phyloP scores from a whole-genome alignment of 176 grass and related monocot species.

The Musa acuminata region DNA sequence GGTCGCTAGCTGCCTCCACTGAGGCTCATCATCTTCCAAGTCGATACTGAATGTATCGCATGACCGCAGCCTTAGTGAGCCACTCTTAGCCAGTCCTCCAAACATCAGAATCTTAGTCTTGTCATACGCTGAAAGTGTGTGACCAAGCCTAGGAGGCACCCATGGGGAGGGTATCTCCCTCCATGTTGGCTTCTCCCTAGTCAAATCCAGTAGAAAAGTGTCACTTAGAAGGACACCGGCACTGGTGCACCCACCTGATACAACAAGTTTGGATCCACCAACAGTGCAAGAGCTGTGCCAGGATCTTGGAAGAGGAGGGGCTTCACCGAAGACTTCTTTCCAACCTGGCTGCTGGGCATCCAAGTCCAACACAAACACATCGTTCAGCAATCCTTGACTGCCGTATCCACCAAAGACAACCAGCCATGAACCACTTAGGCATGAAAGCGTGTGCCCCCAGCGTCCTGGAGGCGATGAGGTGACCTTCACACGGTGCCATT shows the following conservation, averaged over 20 bases:
- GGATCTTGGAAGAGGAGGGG: conserved; percentile 66
- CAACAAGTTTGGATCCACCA: conserved; percentile 82
- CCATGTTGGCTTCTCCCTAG: conserved; percentile 73
- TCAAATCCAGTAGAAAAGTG: conserved; percentile 77
- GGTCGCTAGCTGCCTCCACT: conserved; percentile 61
- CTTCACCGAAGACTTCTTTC: conserved; percentile 52
- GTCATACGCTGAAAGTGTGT: conserved; percentile 65
- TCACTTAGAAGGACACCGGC: conserved; percentile 81
- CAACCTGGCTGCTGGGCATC: conserved; percentile 83
- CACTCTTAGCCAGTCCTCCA: conserved; percentile 77
- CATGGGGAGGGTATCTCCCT: conserved; percentile 63
- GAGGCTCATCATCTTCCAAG: conserved; percentile 53
- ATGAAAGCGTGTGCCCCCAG: conserved; percentile 91
- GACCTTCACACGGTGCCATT: conserved; percentile 81
- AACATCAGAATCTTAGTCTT: conserved; percentile 89
- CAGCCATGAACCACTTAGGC: conserved; percentile 84
- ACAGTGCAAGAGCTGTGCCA: conserved; percentile 97
- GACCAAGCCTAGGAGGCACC: conserved; percentile 65
- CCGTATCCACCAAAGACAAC: conserved; percentile 93
- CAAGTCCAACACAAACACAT: conserved; percentile 82
- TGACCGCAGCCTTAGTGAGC: conserved; percentile 62
- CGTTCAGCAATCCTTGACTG: conserved; percentile 67
- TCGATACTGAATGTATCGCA: conserved; percentile 63
- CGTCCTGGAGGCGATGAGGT: conserved; percentile 72
- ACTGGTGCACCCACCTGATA: conserved; percentile 77